Conservation (phyloP, 805 yeast species). For the Lachancea lanzarotensis region DNA sequence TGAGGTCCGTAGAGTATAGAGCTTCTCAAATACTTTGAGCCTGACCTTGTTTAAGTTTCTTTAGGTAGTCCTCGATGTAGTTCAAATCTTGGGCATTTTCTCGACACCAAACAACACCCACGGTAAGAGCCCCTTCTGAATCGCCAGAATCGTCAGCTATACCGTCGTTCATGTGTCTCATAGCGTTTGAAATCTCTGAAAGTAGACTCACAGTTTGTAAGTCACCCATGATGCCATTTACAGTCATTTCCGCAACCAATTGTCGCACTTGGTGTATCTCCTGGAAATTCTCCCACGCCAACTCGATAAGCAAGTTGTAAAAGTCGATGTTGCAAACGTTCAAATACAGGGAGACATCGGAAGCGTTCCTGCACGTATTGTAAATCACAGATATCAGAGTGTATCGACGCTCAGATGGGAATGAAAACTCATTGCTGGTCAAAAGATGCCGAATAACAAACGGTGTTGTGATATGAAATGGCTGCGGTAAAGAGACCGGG, state of each 20-base stretch:
- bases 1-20: neutral
- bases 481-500: slow-evolving; percentile 21
- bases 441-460: slow-evolving; percentile 19
- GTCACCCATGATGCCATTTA: slow-evolving; percentile 30
- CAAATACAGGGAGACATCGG: slow-evolving; percentile 25
- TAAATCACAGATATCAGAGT: slow-evolving; percentile 22
- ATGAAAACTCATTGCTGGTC: slow-evolving; percentile 10
- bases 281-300: slow-evolving; percentile 27
- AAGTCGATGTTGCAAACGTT: slow-evolving; percentile 28
- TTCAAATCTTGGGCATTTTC: slow-evolving; percentile 18
- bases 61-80: slow-evolving; percentile 20
- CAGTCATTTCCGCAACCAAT: slow-evolving; percentile 26
- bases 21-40: slow-evolving; percentile 2
- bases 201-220: slow-evolving; percentile 24
- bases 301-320: slow-evolving; percentile 25
- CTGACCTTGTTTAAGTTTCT: slow-evolving; percentile 17
- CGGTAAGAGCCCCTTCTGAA: neutral
- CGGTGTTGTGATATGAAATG: slow-evolving; percentile 25
- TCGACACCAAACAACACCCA: slow-evolving; percentile 24
- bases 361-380: slow-evolving; percentile 22
- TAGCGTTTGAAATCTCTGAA: slow-evolving; percentile 13
- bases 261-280: slow-evolving; percentile 19
- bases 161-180: slow-evolving; percentile 22
- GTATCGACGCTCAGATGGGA: slow-evolving; percentile 25
- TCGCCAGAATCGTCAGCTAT: slow-evolving; percentile 13